A percentile compares a stretch with the other conserved stretches of the same genome.
These are phyloP conservation scores for Hypoxylon cercidicola DNA, from an alignment of 495 filamentous ascomycete genomes.

Conservation along the genomic window DNA sequence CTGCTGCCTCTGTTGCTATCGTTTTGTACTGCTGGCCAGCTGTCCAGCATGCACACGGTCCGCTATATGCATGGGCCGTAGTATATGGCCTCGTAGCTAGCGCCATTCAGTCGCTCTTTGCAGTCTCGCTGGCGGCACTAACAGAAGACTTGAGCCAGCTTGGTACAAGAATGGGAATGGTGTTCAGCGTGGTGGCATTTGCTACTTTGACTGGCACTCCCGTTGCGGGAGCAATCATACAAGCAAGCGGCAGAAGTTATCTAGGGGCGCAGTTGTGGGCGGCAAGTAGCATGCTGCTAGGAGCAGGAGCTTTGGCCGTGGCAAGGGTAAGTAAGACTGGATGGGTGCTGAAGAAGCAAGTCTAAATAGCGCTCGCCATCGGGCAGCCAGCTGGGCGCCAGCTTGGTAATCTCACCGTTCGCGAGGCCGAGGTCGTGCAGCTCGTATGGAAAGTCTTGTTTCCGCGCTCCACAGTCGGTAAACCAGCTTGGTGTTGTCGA, in stretches of 20 bases:
- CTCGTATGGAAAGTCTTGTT: too few species aligned
- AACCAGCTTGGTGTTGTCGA: slow-evolving; percentile 31
- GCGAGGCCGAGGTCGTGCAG: too few species aligned
- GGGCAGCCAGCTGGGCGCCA: too few species aligned
- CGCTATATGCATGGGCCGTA: slow-evolving; percentile 62
- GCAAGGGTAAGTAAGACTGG: slow-evolving; percentile 2
- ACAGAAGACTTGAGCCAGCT: slow-evolving; percentile 67
- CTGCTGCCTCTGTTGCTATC: slow-evolving; percentile 58
- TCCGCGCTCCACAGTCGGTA: too few species aligned
- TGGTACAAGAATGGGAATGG: slow-evolving; percentile 76
- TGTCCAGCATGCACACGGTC: slow-evolving; percentile 56
- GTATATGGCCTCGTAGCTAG: slow-evolving; percentile 77
- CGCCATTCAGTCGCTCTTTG: slow-evolving; percentile 71
- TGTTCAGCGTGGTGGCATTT: slow-evolving; percentile 63
- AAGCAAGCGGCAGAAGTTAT: slow-evolving; percentile 8
- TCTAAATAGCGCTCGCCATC: too few species aligned
- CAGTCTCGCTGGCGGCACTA: slow-evolving; percentile 67
- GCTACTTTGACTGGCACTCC: slow-evolving; percentile 73
- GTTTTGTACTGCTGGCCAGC: slow-evolving; percentile 67
- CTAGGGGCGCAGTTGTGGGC: slow-evolving; percentile 20
- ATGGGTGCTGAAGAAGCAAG: slow-evolving; percentile 1
- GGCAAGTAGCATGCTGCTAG: slow-evolving; percentile 12
- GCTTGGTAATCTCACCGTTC: too few species aligned
- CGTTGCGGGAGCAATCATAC: slow-evolving; percentile 69
- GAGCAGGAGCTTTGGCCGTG: slow-evolving; percentile 4